Evolutionary conservation across 2,329 filamentous ascomycete species (phyloP), one percentile per base, ranked within the genome.

Genomic region (Cercospora beticola): DNA sequence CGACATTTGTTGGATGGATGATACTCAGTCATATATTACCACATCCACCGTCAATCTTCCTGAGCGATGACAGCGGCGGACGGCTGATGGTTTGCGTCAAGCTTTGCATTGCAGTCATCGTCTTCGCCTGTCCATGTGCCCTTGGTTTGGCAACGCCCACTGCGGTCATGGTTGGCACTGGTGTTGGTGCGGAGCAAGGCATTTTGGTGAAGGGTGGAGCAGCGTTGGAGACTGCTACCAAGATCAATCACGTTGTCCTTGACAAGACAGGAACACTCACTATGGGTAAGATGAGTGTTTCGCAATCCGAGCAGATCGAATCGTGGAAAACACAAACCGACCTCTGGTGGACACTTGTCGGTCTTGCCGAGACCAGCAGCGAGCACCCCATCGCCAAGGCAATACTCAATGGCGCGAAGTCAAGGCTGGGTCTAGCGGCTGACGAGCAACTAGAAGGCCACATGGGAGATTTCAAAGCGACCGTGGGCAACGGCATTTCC

Each of bases 151-250:
- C 93, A 26, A 98, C 95, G 1, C 95, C 95, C 2, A 99, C 95
- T 0, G 95, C 95, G 2, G 94, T 99, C 78, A 98, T 99, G 95
- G 95, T 99, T 31, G 95, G 95, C 54, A 98, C 95, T n/a, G 95
- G 95, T 68, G 89, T 97, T 33, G 95, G 95, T 62, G 95, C 95
- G 2, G 92, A 97, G 80, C 91, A 97, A 74, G 95, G 95, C 26
- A 99, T 99, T 74, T 84, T 99, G n/a, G 93, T 98, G 79, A 99
- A 99, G 82, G 94, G 95, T 65, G 95, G 95, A 66, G 94, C 92
- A 49, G 93, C 94, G 31, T 84, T 99, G 3, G 94, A 99, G 82
- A 93, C 88, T 4, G 92, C 93, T 0, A 98, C 93, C 8, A 94
- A 93, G 79, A 87, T 98, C 73, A 96, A 90, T 1, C 91, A 97